phyloP scores from a whole-genome alignment of 106 monocot genomes.

The Alisma plantagoaquatica region DNA sequence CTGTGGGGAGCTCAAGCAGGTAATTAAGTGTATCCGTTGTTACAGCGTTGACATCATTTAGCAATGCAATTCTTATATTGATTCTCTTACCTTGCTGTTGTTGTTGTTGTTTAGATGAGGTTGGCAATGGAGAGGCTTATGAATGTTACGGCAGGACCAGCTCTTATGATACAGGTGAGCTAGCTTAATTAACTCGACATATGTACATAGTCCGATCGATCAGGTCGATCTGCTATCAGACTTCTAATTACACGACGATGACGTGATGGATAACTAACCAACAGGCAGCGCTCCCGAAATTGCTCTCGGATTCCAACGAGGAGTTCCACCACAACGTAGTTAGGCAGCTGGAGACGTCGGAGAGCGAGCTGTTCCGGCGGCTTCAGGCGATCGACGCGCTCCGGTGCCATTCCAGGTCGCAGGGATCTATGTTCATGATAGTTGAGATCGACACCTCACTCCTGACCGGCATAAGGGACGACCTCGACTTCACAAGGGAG shows the following conservation, averaged over 20 bases:
- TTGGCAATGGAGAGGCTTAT: slow-evolving; percentile 62
- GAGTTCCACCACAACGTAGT: slow-evolving; percentile 65
- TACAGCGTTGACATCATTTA: too few relatives aligned
- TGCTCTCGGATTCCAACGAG: slow-evolving; percentile 39
- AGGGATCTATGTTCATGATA: slow-evolving; percentile 96
- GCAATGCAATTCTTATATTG: too few relatives aligned
- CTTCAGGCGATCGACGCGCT: slow-evolving; percentile 47
- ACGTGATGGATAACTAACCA: too few relatives aligned
- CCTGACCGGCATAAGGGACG: slow-evolving; percentile 46
- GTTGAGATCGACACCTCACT: slow-evolving; percentile 52
- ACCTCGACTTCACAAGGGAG: slow-evolving; percentile 70
- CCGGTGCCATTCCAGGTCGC: slow-evolving; percentile 52
- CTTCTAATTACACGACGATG: too few relatives aligned
- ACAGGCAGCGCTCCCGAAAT: slow-evolving; percentile 71
- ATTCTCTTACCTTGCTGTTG: too few relatives aligned
- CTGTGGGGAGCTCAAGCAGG: slow-evolving; percentile 41
- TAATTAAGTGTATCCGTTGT: slow-evolving; percentile 6
- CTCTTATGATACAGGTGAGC: slow-evolving; percentile 63
- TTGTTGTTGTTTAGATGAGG: too few relatives aligned
- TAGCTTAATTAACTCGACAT: too few relatives aligned
- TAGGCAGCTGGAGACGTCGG: slow-evolving; percentile 34
- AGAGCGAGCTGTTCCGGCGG: slow-evolving; percentile 31
- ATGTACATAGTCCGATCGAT: too few relatives aligned
- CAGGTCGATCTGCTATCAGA: too few relatives aligned
- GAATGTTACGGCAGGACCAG: slow-evolving; percentile 68